phyloP scores from a whole-genome alignment of 768 basidiomycete genomes.

The Leccinellum albellum region DNA sequence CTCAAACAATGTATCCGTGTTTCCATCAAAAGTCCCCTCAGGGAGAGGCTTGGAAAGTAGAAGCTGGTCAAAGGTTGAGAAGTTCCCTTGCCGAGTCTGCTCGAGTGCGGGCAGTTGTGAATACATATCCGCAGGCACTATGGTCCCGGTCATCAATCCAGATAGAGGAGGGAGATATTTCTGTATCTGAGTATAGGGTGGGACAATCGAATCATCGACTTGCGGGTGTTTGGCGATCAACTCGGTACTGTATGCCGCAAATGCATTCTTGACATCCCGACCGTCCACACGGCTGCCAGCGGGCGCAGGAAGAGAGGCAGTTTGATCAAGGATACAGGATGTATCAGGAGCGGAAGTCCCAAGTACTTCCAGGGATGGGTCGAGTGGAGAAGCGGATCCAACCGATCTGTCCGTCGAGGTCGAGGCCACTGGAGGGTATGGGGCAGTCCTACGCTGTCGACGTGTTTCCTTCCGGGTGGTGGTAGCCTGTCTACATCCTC shows the following conservation, averaged over 20 bases:
- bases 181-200: neutral
- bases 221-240: neutral
- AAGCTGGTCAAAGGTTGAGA: neutral
- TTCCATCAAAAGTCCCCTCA: neutral
- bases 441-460: neutral
- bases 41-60: neutral
- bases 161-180: too few relatives aligned
- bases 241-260: neutral
- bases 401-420: neutral
- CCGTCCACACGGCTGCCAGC: neutral
- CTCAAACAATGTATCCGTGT: neutral
- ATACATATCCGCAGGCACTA: neutral
- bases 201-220: neutral
- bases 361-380: neutral
- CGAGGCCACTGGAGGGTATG: slow-evolving; percentile 1
- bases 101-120: neutral
- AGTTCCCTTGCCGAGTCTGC: neutral
- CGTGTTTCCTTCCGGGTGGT: neutral
- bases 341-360: neutral
- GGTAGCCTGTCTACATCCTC: neutral
- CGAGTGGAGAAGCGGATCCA: neutral
- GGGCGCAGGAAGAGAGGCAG: neutral
- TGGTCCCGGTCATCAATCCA: neutral
- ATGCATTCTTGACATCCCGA: neutral
- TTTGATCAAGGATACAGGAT: neutral